These are phyloP conservation scores for Thermothelomyces thermophilus DNA, from an alignment of 2,329 filamentous ascomycete species.

Conservation along the genomic window DNA sequence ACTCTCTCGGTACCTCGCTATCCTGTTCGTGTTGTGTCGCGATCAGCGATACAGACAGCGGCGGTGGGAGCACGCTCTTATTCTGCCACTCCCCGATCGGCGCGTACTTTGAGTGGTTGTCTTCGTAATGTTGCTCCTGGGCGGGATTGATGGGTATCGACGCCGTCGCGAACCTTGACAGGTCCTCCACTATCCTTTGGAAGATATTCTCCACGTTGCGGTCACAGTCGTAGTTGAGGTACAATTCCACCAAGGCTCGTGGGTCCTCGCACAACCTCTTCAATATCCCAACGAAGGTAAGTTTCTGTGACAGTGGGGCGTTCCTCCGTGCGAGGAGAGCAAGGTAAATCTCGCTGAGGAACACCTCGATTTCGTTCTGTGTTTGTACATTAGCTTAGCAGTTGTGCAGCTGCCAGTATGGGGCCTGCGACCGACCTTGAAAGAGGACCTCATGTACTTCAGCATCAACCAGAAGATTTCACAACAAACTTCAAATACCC, in stretches of 20 bases:
- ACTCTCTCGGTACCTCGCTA: constrained; percentile 75
- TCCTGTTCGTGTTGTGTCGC: constrained; percentile 53
- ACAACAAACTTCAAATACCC: constrained; percentile 89
- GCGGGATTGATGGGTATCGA: constrained; percentile 67
- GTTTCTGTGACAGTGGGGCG: constrained; percentile 83
- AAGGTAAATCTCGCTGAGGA: constrained; percentile 94
- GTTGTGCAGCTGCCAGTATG: neutral
- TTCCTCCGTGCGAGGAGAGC: constrained; percentile 82
- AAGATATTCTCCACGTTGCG: constrained; percentile 95
- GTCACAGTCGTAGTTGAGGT: constrained; percentile 98
- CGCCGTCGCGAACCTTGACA: constrained; percentile 78
- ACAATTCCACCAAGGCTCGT: constrained; percentile 84
- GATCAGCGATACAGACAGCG: constrained; percentile 74
- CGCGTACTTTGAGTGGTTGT: constrained; percentile 59
- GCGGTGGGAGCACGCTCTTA: constrained; percentile 77
- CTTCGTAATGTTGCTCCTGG: constrained; percentile 83
- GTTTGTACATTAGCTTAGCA: constrained; percentile 9
- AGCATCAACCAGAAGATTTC: constrained; percentile 99
- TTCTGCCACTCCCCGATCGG: constrained; percentile 74
- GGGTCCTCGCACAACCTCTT: constrained; percentile 80
- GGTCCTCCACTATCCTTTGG: constrained; percentile 86
- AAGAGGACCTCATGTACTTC: constrained; percentile 83
- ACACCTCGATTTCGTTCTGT: constrained; percentile 94
- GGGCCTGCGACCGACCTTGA: constrained; percentile 61
- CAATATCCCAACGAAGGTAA: constrained; percentile 82